These are phyloP conservation scores for Candida insectalens DNA, from an alignment of 805 yeast genomes.

Conservation along the genomic window DNA sequence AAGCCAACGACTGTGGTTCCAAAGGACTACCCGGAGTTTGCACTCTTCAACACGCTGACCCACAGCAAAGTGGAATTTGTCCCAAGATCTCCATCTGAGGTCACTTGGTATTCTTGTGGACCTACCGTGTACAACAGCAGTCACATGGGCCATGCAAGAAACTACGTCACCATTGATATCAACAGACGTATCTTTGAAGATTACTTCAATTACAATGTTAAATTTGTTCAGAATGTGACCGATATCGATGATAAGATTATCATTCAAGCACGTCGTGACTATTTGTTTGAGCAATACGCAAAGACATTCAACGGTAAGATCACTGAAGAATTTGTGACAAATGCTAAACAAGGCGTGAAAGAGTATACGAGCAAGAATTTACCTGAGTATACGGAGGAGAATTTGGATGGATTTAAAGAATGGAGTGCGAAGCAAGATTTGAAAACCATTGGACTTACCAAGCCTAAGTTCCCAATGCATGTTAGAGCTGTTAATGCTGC, in stretches of 20 bases:
- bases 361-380: slow-evolving; percentile 46
- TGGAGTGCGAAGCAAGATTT: slow-evolving; percentile 49
- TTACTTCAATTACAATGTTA: slow-evolving; percentile 83
- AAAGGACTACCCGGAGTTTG: slow-evolving; percentile 32
- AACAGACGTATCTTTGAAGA: slow-evolving; percentile 82
- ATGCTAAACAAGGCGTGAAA: slow-evolving; percentile 34
- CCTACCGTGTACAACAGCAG: slow-evolving; percentile 95
- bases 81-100: slow-evolving; percentile 54
- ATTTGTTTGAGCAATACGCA: slow-evolving; percentile 58
- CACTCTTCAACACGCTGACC: slow-evolving; percentile 76
- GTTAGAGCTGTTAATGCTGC: slow-evolving; percentile 52
- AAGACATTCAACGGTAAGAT: slow-evolving; percentile 21
- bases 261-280: slow-evolving; percentile 84
- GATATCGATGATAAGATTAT: slow-evolving; percentile 97
- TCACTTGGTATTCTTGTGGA: slow-evolving; percentile 96
- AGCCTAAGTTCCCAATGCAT: slow-evolving; percentile 88
- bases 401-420: slow-evolving; percentile 23
- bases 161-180: slow-evolving; percentile 90
- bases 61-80: slow-evolving; percentile 68
- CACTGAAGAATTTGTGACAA: slow-evolving; percentile 26
- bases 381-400: slow-evolving; percentile 29
- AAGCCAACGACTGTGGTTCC: slow-evolving; percentile 15
- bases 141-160: slow-evolving; percentile 98
- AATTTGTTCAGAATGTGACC: slow-evolving; percentile 94
- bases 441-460: slow-evolving; percentile 36